Evolutionary conservation across 345 rosid genomes (phyloP).

Genomic region (Brassica juncea): DNA sequence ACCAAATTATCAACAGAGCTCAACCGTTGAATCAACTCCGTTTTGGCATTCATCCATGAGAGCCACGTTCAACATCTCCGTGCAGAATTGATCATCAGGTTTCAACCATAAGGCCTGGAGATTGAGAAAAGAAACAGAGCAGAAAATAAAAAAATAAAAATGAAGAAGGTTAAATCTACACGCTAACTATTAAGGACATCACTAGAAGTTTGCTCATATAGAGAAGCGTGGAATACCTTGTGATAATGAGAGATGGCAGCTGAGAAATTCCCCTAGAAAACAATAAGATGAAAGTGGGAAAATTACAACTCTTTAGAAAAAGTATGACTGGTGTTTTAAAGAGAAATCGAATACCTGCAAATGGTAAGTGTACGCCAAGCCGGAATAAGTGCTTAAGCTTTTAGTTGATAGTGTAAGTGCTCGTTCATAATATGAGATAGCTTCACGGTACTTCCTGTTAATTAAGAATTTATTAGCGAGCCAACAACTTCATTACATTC

Average conservation of each 20-base stretch:
- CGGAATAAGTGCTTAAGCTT: slow-evolving; percentile 92
- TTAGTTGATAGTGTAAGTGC: slow-evolving; percentile 76
- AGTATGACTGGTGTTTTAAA: background rate
- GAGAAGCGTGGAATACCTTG: slow-evolving; percentile 54
- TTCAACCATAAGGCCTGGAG: slow-evolving; percentile 66
- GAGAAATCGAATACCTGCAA: slow-evolving; percentile 61
- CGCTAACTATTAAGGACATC: background rate
- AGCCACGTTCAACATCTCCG: slow-evolving; percentile 81
- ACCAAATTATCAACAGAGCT: slow-evolving; percentile 45
- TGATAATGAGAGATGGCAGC: slow-evolving; percentile 84
- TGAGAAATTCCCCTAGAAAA: slow-evolving; percentile 70
- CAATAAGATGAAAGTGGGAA: slow-evolving; percentile 8
- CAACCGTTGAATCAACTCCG: slow-evolving; percentile 60
- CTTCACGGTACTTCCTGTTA: slow-evolving; percentile 52
- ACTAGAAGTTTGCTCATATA: background rate
- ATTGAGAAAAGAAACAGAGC: background rate
- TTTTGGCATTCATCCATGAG: slow-evolving; percentile 66
- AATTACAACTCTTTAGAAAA: slow-evolving; percentile 9
- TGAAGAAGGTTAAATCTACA: background rate
- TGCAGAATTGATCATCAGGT: slow-evolving; percentile 54
- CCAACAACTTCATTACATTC: background rate
- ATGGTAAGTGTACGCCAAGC: slow-evolving; percentile 95
- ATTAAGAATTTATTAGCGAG: background rate
- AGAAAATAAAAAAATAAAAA: background rate
- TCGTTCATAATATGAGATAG: slow-evolving; percentile 59